phyloP scores from a whole-genome alignment of 345 rosid genomes.

The Excoecaria agallocha region DNA sequence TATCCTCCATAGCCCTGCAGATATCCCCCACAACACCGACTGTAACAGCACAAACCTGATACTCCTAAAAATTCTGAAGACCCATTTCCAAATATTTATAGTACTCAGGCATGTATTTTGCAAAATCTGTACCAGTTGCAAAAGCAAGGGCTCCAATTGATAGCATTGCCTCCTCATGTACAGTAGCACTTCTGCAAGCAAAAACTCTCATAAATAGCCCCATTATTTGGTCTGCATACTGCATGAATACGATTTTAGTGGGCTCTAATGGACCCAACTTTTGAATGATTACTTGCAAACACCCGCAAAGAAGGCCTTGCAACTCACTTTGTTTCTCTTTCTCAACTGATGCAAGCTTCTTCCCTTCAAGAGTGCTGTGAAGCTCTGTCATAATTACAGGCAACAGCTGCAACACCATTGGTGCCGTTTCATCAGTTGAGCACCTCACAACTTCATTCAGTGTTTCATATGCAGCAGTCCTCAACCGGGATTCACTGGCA shows the following conservation, averaged over 20 bases:
- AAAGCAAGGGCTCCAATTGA: conserved; percentile 80
- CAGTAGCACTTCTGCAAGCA: conserved; percentile 72
- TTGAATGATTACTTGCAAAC: conserved; percentile 70
- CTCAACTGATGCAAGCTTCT: conserved; percentile 54
- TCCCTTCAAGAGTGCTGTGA: conserved; percentile 65
- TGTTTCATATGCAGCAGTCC: conserved; percentile 74
- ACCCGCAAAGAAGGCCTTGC: conserved; percentile 76
- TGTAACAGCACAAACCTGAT: conserved; percentile 70
- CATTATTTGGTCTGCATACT: conserved; percentile 70
- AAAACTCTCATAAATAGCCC: conserved; percentile 71
- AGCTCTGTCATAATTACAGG: conserved; percentile 69
- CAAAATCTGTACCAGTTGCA: conserved; percentile 58
- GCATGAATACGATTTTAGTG: conserved; percentile 60
- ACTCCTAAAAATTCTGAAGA: conserved; percentile 63
- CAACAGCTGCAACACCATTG: conserved; percentile 59
- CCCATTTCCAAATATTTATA: conserved; percentile 73
- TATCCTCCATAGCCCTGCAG: conserved; percentile 66
- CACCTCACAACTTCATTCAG: conserved; percentile 73
- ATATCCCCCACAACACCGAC: conserved; percentile 75
- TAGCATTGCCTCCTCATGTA: conserved; percentile 80
- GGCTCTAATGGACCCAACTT: conserved; percentile 62
- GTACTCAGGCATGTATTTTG: conserved; percentile 69
- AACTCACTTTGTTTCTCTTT: conserved; percentile 63
- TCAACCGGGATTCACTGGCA: conserved; percentile 66
- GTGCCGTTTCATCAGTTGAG: conserved; percentile 62